Base-by-base conservation (phyloP, 2,329 filamentous ascomycete species). In the Trichoderma sp. region DNA sequence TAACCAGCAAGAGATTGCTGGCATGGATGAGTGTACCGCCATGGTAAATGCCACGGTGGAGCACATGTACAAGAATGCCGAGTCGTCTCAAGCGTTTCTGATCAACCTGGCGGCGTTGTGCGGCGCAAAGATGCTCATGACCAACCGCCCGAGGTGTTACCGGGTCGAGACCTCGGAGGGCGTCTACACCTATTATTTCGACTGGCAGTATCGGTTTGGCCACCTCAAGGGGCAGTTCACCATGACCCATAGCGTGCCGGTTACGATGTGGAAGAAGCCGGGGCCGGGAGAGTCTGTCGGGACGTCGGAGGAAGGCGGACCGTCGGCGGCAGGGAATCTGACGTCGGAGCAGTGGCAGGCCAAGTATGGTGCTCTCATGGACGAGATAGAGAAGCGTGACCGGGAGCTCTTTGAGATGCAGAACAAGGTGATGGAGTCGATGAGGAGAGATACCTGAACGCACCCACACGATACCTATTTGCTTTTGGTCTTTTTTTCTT, bases 31-130 rank as follows among this genome's bases (percentile, higher is more conserved):
- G 76, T 86, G 86, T 1, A 79, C 81, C 12, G 87, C 85, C 34
- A 81, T 91, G n/a, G 83, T 85, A 64, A 84, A 86, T 71, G 81
- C 84, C 57, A 83, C 86, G n/a, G 81, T 90, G 28, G 84, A 86
- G 68, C 85, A 85, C 68, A 83, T 90, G 72, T 83, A 85, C 72
- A 83, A 82, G 50, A 83, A 85, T 58, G 86, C 88, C 0, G 79
- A 81, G 1, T 86, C 83, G 12, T 84, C 86, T 6, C 85, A 90
- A 76, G 83, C 84, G 0, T 90, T 91, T 74, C 79, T 91, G 13
- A 86, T 89, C 74, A 90, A 90, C 75, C 78, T 90, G 6, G 84
- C 88, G 0, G 87, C 87, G 5, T 81, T 91, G 12, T 85, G 85
- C 0, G 88, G 89, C 9, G 86, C 86, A 4, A 84, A 81, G 63